A percentile compares a stretch with the other conserved stretches of the same genome.
Evolutionary conservation across 2,329 filamentous ascomycete genomes (phyloP).

Genomic region (Volutella citrinella): DNA sequence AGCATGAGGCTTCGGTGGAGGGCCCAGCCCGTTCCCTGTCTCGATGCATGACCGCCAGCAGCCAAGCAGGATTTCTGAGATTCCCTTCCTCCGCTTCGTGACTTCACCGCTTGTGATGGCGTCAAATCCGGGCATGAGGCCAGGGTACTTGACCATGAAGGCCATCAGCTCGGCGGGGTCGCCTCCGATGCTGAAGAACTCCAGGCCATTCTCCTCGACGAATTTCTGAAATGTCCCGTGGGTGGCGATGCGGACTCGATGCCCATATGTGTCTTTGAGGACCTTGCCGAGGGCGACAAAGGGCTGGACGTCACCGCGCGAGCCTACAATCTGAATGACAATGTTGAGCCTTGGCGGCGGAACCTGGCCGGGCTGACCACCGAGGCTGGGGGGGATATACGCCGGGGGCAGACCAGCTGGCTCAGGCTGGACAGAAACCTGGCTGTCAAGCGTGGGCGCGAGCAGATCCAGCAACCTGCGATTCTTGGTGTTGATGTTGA

Average conservation of each 20-base stretch:
- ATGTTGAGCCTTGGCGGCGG: conserved; percentile 62
- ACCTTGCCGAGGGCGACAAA: conserved; percentile 68
- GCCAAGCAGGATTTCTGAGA: conserved; percentile 76
- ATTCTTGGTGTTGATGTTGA: conserved; percentile 73
- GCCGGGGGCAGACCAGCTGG: conserved; percentile 54
- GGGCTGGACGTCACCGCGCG: conserved; percentile 72
- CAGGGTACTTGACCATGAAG: conserved; percentile 89
- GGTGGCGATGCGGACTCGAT: conserved; percentile 71
- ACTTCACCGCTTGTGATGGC: conserved; percentile 75
- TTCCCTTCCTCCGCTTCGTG: conserved; percentile 68
- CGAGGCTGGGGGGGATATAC: conserved; percentile 72
- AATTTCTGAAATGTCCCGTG: conserved; percentile 67
- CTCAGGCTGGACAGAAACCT: conserved; percentile 48
- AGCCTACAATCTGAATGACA: conserved; percentile 73
- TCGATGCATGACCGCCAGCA: conserved; percentile 87
- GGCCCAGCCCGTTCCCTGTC: conserved; percentile 63
- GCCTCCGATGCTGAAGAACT: conserved; percentile 76
- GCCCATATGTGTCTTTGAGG: conserved; percentile 62
- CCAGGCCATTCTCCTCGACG: conserved; percentile 66
- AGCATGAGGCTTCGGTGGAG: conserved; percentile 43
- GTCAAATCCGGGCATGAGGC: conserved; percentile 79
- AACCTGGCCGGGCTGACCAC: conserved; percentile 57
- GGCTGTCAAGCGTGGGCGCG: conserved; percentile 58
- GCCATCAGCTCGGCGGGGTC: conserved; percentile 77
- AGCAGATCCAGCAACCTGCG: conserved; percentile 65